Conservation (phyloP, 2,329 filamentous ascomycete genomes). For the Teratosphaeria nubilosa region DNA sequence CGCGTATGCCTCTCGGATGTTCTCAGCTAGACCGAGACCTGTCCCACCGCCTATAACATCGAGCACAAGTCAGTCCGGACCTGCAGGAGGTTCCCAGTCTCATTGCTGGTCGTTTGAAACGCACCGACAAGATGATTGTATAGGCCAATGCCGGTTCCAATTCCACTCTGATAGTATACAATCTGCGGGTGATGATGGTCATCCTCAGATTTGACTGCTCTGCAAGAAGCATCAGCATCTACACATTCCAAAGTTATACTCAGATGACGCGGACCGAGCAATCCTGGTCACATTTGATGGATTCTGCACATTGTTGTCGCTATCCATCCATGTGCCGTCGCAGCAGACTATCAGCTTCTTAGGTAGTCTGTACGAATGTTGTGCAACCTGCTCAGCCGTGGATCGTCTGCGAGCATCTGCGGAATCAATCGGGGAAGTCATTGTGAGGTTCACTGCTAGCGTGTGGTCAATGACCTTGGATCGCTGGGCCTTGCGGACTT, state of each 20-base stretch:
- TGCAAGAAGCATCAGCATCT: not conserved
- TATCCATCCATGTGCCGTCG: constrained; percentile 27
- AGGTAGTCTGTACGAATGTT: constrained; percentile 3
- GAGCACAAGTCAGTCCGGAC: not conserved
- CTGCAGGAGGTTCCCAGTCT: not conserved
- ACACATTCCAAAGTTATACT: not conserved
- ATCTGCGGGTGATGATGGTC: constrained; percentile 27
- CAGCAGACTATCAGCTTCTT: constrained; percentile 19
- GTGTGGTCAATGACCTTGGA: not conserved
- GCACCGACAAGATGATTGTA: constrained; percentile 19
- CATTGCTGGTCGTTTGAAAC: not conserved
- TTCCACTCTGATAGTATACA: constrained; percentile 29
- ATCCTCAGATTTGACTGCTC: constrained; percentile 25
- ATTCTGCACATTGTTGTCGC: constrained; percentile 24
- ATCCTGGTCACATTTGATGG: constrained; percentile 29
- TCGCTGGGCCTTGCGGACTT: not conserved
- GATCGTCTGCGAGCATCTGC: not conserved
- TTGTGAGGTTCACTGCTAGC: not conserved
- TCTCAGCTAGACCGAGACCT: constrained; percentile 26
- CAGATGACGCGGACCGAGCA: constrained; percentile 3
- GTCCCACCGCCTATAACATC: constrained; percentile 19
- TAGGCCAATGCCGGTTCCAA: constrained; percentile 26
- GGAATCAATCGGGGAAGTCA: not conserved
- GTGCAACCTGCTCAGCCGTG: not conserved
- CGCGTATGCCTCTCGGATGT: constrained; percentile 53